A percentile compares a stretch with the other conserved stretches of the same genome.
Evolutionary conservation across 352 stramenopile genomes (phyloP).

Genomic region (Phytophthora agathidicida): DNA sequence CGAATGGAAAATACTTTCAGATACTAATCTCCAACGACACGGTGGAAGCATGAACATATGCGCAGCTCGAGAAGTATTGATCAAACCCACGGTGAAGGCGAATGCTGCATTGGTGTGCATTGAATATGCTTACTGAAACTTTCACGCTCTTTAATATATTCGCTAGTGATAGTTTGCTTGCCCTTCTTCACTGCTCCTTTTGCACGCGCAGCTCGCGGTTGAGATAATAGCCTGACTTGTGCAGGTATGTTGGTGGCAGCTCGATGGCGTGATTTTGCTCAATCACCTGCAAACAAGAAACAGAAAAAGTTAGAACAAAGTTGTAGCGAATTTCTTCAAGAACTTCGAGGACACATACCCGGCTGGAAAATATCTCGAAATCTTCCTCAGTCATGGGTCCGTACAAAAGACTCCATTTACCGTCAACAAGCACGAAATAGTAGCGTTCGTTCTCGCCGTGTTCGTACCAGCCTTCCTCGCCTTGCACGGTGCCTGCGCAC

Average conservation of each 20-base stretch:
- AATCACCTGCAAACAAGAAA: constrained; percentile 49
- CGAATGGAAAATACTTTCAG: no score
- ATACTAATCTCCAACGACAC: no score
- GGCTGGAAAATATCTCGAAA: constrained; percentile 77
- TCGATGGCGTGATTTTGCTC: constrained; percentile 72
- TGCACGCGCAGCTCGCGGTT: constrained; percentile 72
- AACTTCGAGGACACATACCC: constrained; percentile 38
- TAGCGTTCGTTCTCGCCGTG: constrained; percentile 88
- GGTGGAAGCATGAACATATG: no score
- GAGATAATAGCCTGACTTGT: constrained; percentile 83
- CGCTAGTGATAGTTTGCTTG: constrained; percentile 13
- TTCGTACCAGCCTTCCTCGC: constrained; percentile 89
- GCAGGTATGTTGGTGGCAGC: constrained; percentile 77
- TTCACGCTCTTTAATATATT: constrained; percentile 29
- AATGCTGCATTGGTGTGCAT: no score
- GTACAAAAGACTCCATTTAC: constrained; percentile 88
- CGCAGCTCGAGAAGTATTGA: no score
- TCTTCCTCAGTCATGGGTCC: constrained; percentile 86
- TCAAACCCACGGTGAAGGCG: no score
- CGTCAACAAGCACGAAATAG: constrained; percentile 84
- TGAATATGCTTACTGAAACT: constrained; percentile 7
- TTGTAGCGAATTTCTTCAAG: background rate
- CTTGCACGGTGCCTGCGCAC: constrained; percentile 77
- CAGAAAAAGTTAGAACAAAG: background rate
- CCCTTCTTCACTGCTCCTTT: constrained; percentile 29